Base-by-base conservation (phyloP, 2,329 filamentous ascomycete genomes). In the Didymella exigua region DNA sequence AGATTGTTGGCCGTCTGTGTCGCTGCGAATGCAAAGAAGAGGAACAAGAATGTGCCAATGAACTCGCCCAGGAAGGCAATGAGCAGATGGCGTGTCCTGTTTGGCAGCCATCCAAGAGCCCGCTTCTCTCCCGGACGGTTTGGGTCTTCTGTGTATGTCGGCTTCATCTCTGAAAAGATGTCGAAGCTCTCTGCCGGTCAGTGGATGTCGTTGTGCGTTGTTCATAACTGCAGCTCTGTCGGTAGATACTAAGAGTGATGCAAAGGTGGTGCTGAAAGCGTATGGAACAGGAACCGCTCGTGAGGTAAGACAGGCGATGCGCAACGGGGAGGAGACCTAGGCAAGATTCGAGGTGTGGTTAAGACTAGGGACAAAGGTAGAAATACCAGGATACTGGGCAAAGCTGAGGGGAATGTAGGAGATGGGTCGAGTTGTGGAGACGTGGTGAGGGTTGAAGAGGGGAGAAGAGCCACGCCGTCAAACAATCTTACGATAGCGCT, bases 21-120 rank as follows among this genome's bases (percentile, higher is more conserved):
- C 23, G 64, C 75, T 11, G 70, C 69, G 47, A 75, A 76, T 7
- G 73, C 73, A 42, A 76, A 76, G 66, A 75, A 76, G 2, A 77
- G 59, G 60, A 77, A 77, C 55, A 76, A 59, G 31, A 70, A 74
- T 1, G 75, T 77, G 33, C 75, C 75, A 4, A 75, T 65, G 38
- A 75, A 72, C 38, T 77, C 75, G 19, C 79, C 79, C 16, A 78
- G 52, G 71, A 78, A 77, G 50, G 78, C 76, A 55, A 81, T 71
- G 61, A 80, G 65, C 50, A 81, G 69, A 62, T 79, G 76, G 54
- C 73, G 71, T 37, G 64, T 44, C 49, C 64, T 67, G 61, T 80
- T 79, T 5, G 79, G 77, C 43, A 81, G 68, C 72, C 77, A 79
- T 60, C 70, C 68, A 43, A 77, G 66, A 45, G 73, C 72, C 18